Evolutionary conservation across 129 eudicot species (phyloP).

Genomic region (Dittrichia graveolens): DNA sequence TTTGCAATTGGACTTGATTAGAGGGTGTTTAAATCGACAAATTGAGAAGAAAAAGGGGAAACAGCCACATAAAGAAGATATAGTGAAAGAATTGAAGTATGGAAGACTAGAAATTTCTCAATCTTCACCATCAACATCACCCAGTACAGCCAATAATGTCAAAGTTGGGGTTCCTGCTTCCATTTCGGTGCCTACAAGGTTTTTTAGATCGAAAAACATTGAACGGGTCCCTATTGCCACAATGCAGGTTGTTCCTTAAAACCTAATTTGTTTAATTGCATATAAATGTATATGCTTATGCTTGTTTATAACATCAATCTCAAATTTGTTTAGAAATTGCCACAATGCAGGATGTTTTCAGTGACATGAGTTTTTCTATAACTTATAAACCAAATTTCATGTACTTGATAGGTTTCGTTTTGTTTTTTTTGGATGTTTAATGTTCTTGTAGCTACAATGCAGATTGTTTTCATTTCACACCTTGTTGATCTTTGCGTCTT

Average conservation of each 20-base stretch:
- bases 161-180: conserved; percentile 59
- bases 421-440: neutral
- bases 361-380: neutral
- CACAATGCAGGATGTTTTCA: neutral
- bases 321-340: neutral
- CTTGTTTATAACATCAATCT: neutral
- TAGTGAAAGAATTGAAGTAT: conserved; percentile 61
- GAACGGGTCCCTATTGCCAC: conserved; percentile 67
- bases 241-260: conserved; percentile 65
- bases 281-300: neutral
- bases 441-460: neutral
- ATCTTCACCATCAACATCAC: conserved; percentile 33
- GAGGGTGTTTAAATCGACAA: conserved; percentile 66
- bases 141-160: conserved; percentile 45
- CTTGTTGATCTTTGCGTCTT: conserved; percentile 1
- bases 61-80: conserved; percentile 40
- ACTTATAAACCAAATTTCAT: conserved; percentile 11
- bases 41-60: conserved; percentile 71
- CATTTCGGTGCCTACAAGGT: conserved; percentile 39
- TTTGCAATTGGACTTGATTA: conserved; percentile 74
- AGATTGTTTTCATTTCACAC: neutral
- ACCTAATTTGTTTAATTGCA: neutral
- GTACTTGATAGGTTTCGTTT: neutral
- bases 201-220: conserved; percentile 79
- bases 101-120: conserved; percentile 74